phyloP scores from a whole-genome alignment of 108 stramenopile genomes.

The Nannochloropsis salina region DNA sequence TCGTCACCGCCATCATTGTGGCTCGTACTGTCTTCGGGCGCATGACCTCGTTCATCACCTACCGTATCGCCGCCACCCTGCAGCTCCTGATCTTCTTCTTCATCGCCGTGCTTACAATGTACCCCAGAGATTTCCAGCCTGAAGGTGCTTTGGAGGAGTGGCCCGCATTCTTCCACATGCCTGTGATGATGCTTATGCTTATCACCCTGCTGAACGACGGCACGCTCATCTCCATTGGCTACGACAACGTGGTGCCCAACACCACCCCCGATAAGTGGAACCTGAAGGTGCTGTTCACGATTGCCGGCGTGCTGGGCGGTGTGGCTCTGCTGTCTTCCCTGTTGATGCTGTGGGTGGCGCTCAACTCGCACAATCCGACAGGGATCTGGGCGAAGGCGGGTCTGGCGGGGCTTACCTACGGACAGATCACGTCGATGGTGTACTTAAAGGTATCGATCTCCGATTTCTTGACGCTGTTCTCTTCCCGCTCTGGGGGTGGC shows the following conservation, averaged over 20 bases:
- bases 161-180: slow-evolving; percentile 50
- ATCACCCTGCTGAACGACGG: slow-evolving; percentile 81
- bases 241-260: slow-evolving; percentile 57
- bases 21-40: slow-evolving; percentile 68
- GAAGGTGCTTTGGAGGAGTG: slow-evolving; percentile 18
- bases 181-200: slow-evolving; percentile 73
- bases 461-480: slow-evolving; percentile 44
- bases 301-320: slow-evolving; percentile 37
- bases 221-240: slow-evolving; percentile 69
- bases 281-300: slow-evolving; percentile 27
- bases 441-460: slow-evolving; percentile 45
- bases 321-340: slow-evolving; percentile 39
- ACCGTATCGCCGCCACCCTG: slow-evolving; percentile 62
- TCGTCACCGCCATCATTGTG: slow-evolving; percentile 68
- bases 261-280: slow-evolving; percentile 36
- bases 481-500: slow-evolving; percentile 30
- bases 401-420: slow-evolving; percentile 18
- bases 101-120: slow-evolving; percentile 24
- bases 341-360: slow-evolving; percentile 24
- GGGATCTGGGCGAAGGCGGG: not conserved
- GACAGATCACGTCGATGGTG: slow-evolving; percentile 30
- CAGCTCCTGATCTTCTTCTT: slow-evolving; percentile 66
- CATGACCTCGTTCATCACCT: slow-evolving; percentile 28
- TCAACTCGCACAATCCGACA: slow-evolving; percentile 21
- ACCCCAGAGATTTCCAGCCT: slow-evolving; percentile 17